Conservation (phyloP, 2,329 filamentous ascomycete species). For the Fusarium robinianum region DNA sequence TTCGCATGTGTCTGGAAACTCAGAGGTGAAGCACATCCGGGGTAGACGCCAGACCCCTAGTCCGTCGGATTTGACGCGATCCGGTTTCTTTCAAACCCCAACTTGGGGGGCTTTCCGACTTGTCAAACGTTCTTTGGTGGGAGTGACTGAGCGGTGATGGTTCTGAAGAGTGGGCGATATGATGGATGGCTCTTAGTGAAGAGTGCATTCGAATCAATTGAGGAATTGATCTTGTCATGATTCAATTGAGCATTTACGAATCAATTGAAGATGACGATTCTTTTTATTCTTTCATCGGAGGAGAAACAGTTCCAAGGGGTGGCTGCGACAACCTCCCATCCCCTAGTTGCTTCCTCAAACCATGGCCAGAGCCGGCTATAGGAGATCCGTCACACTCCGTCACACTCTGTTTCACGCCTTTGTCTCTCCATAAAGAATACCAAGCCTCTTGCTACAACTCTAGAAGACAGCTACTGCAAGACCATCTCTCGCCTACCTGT, state of each 20-base stretch:
- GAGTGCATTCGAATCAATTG: too few relatives aligned
- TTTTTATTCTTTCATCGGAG: too few relatives aligned
- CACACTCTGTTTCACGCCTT: conserved; percentile 23
- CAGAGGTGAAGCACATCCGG: conserved; percentile 33
- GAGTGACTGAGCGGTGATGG: conserved; percentile 12
- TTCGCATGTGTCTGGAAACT: conserved; percentile 18
- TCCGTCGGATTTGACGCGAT: conserved; percentile 13
- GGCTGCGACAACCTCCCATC: too few relatives aligned
- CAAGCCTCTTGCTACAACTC: background rate
- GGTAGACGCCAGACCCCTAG: conserved; percentile 12
- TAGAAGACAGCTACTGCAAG: too few relatives aligned
- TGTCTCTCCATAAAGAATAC: background rate
- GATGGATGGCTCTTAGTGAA: too few relatives aligned
- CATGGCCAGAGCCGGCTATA: conserved; percentile 13
- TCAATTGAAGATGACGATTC: too few relatives aligned
- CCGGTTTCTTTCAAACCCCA: conserved; percentile 15
- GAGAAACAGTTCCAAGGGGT: too few relatives aligned
- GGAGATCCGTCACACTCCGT: conserved; percentile 13
- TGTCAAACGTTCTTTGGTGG: conserved; percentile 5
- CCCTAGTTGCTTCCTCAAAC: too few relatives aligned
- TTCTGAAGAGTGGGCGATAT: conserved; percentile 22
- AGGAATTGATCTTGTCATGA: too few relatives aligned
- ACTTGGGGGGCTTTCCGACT: conserved; percentile 10
- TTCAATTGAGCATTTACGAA: too few relatives aligned
- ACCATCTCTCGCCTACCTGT: background rate